These are phyloP conservation scores for Fremontodendron californicum DNA, from an alignment of 345 rosid genomes.

Conservation along the genomic window DNA sequence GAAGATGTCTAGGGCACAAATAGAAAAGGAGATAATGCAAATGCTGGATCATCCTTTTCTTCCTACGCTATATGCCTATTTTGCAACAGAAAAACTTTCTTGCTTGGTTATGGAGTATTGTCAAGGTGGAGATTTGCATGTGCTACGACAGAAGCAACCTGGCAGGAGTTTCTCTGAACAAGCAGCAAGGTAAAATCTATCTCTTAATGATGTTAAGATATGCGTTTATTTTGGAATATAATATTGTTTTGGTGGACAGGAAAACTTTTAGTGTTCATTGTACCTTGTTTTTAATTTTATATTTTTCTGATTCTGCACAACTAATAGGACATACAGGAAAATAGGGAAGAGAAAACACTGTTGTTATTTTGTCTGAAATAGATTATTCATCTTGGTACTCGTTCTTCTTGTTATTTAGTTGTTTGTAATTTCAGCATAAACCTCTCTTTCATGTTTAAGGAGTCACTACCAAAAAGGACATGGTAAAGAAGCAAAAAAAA, in stretches of 20 bases:
- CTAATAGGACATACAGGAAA: neutral
- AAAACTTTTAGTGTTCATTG: neutral
- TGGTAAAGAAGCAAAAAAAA: neutral
- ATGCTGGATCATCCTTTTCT: slow-evolving; percentile 87
- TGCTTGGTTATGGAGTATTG: slow-evolving; percentile 83
- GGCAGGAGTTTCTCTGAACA: slow-evolving; percentile 61
- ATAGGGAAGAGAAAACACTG: neutral
- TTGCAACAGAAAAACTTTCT: slow-evolving; percentile 56
- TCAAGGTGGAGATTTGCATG: slow-evolving; percentile 80
- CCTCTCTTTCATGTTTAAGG: neutral
- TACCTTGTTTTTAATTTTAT: neutral
- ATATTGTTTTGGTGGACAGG: neutral
- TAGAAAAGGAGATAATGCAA: slow-evolving; percentile 72
- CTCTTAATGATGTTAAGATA: slow-evolving; percentile 1
- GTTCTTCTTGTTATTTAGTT: too few relatives aligned
- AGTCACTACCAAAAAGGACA: neutral
- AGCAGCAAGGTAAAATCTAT: slow-evolving; percentile 50
- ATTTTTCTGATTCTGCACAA: neutral
- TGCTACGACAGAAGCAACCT: slow-evolving; percentile 67
- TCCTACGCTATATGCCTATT: slow-evolving; percentile 66
- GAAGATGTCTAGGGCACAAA: slow-evolving; percentile 68
- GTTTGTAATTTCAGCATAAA: neutral
- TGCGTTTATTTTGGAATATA: too few relatives aligned
- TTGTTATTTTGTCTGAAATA: too few relatives aligned
- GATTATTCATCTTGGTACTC: too few relatives aligned